These are phyloP conservation scores for Murraya paniculata DNA, from an alignment of 345 rosid genomes.

Conservation along the genomic window DNA sequence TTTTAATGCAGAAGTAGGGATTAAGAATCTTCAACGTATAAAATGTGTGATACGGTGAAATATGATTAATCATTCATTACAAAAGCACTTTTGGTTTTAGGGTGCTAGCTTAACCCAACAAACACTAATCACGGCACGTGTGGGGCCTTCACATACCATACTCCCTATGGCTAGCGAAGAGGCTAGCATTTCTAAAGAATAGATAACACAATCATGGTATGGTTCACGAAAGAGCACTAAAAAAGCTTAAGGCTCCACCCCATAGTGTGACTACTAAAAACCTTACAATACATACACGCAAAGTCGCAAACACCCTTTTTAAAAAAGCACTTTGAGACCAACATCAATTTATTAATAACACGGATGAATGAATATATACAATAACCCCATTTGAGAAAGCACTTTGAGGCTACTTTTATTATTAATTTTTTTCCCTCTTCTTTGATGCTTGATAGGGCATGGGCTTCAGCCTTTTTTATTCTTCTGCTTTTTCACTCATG, in stretches of 20 bases:
- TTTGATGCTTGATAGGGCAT: background rate
- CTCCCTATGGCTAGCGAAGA: too few species aligned
- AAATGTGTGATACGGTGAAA: background rate
- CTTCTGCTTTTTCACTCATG: background rate
- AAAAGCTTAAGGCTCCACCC: constrained; percentile 4
- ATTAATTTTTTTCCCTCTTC: too few species aligned
- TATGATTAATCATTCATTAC: background rate
- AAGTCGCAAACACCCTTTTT: too few species aligned
- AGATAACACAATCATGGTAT: constrained; percentile 13
- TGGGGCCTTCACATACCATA: background rate
- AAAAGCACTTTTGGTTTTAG: background rate
- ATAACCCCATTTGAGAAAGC: background rate
- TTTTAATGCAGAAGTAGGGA: background rate
- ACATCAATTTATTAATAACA: background rate
- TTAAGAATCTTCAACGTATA: background rate
- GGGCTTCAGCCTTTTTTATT: background rate
- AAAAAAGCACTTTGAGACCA: background rate
- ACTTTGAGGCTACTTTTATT: background rate
- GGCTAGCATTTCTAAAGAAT: background rate
- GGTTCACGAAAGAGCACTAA: background rate
- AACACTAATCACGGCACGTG: constrained; percentile 12
- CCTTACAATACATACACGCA: background rate
- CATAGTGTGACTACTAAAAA: background rate
- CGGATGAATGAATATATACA: too few species aligned
- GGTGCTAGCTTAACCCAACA: background rate